Evolutionary conservation across 2,329 filamentous ascomycete genomes (phyloP), one percentile per base, ranked within the genome.

Genomic region (Colletotrichum sp.): DNA sequence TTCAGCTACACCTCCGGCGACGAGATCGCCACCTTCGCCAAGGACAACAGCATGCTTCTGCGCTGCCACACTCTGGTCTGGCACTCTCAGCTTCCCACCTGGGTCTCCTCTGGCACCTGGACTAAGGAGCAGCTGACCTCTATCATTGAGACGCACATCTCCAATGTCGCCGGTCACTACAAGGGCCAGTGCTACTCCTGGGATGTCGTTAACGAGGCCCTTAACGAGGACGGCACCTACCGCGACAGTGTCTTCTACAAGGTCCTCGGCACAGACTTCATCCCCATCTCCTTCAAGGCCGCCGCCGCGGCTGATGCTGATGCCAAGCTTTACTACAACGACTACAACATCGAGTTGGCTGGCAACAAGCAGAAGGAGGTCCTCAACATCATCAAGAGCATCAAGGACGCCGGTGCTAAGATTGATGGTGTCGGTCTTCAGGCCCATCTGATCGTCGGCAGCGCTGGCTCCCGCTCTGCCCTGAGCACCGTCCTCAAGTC

Each of bases 1-100:
- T 95, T 94, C 86, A 89, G 87, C 79, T 94, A 88, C 82, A 87
- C 87, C 8, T 83, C 86, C 3, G 92, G 90, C 52, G 91, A 94
- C 66, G 86, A 87, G 39, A 85, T 91, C 28, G 90, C 93, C 75
- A 82, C 91, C 2, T 57, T 75, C n/a, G 75, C 77, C 44, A 52
- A 70, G 64, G 28, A n/a, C 18, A 78, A 77, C 71, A 21, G 68
- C 49, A 72, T 77, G 77, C 26, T 78, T 24, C 81, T 90, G 24
- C 86, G 90, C 72, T 92, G 91, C 81, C 91, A 92, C 80, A 90
- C 84, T 72, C 83, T 78, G 30, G 80, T 82, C 26, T 83, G 82
- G 82, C 88, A 80, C 83, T 89, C 82, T 16, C 86, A 89, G 77
- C 82, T 88, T 5, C 88, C 89, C 2, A 82, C 81, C 68, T 91